Conservation (phyloP, 2,329 filamentous ascomycete species). For the Curvularia hawaiiensis region DNA sequence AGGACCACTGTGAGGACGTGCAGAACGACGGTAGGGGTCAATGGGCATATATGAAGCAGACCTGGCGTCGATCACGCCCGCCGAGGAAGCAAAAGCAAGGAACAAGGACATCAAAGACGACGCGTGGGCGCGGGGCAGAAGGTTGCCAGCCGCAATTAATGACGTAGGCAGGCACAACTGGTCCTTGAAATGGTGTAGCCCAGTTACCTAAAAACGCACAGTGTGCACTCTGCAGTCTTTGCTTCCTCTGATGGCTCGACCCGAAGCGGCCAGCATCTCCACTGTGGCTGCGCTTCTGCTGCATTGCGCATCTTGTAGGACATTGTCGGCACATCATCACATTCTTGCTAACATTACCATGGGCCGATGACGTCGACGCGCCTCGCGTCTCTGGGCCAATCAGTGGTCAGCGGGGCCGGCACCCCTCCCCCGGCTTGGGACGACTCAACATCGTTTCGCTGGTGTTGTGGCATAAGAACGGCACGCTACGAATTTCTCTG, state of each 20-base stretch:
- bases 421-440: constrained; percentile 14
- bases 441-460: constrained; percentile 9
- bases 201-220: constrained; percentile 18
- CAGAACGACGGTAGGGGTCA: constrained; percentile 5
- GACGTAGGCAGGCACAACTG: constrained; percentile 21
- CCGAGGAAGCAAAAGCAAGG: constrained; percentile 25
- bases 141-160: constrained; percentile 15
- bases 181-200: constrained; percentile 17
- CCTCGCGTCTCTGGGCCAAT: constrained; percentile 16
- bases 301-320: neutral
- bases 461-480: constrained; percentile 5
- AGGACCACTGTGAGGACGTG: constrained; percentile 7
- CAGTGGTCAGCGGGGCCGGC: constrained; percentile 12
- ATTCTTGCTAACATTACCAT: constrained; percentile 10
- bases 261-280: constrained; percentile 12
- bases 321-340: constrained; percentile 15
- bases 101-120: constrained; percentile 15
- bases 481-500: constrained; percentile 11
- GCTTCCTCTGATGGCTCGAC: constrained; percentile 10
- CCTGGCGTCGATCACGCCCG: constrained; percentile 9
- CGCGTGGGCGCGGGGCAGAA: constrained; percentile 10
- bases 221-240: constrained; percentile 10
- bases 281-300: constrained; percentile 22
- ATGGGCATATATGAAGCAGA: neutral
- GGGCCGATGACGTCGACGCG: constrained; percentile 22